phyloP scores from a whole-genome alignment of 1,139 yeast genomes.

The Geotrichum carabidarum region DNA sequence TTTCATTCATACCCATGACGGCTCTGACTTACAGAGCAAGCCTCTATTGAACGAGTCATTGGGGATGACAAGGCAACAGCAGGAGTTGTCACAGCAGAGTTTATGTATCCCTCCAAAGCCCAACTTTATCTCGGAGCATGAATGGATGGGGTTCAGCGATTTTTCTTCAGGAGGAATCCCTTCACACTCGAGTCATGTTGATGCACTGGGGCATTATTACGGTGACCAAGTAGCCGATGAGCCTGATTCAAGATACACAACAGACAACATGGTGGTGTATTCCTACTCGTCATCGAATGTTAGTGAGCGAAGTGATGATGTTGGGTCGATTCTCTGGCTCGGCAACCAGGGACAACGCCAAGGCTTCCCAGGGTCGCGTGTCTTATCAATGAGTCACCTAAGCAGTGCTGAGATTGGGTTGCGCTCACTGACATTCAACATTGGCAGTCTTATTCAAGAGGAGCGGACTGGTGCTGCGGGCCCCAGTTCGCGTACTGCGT shows the following conservation, averaged over 20 bases:
- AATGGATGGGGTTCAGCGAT: neutral
- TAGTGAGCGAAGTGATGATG: neutral
- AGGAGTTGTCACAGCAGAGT: neutral
- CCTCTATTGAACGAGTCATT: neutral
- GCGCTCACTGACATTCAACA: slow-evolving; percentile 10
- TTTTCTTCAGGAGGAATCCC: neutral
- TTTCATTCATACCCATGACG: slow-evolving; percentile 4
- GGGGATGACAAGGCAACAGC: neutral
- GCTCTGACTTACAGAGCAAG: neutral
- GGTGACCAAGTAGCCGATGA: neutral
- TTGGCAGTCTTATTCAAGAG: slow-evolving; percentile 16
- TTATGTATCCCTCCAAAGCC: neutral
- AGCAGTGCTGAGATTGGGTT: slow-evolving; percentile 10
- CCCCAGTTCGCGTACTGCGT: neutral
- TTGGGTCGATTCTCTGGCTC: neutral
- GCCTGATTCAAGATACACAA: neutral
- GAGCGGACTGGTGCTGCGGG: slow-evolving; percentile 3
- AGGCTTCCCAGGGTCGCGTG: neutral
- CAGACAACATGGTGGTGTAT: neutral
- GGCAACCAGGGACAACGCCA: neutral
- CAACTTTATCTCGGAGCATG: neutral
- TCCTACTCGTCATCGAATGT: neutral
- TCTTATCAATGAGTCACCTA: neutral
- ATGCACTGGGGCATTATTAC: neutral
- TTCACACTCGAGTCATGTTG: neutral